A percentile compares a stretch with the other conserved stretches of the same genome.
These are phyloP conservation scores for Magnusiomyces tetraspermus DNA, from an alignment of 1,139 yeast genomes.

Conservation along the genomic window DNA sequence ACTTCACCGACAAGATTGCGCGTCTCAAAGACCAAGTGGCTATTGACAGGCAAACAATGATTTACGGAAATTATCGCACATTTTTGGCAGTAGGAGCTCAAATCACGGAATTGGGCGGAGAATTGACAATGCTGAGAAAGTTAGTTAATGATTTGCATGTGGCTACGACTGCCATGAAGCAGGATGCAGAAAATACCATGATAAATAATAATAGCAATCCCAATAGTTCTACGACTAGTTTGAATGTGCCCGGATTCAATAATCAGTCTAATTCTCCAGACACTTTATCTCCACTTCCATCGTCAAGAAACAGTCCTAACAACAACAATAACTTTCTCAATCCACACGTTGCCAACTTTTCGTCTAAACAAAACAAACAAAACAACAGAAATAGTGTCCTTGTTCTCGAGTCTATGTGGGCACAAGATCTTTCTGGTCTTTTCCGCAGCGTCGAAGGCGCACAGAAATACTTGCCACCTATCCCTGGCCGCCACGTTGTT, in stretches of 20 bases:
- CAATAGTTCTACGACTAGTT: not conserved
- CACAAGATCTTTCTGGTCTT: slow-evolving; percentile 56
- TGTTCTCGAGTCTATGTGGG: slow-evolving; percentile 75
- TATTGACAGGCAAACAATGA: slow-evolving; percentile 54
- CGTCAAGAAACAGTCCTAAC: not conserved
- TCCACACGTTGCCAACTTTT: not conserved
- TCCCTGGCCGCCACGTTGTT: slow-evolving; percentile 74
- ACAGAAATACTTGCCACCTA: slow-evolving; percentile 64
- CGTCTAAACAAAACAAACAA: slow-evolving; percentile 12
- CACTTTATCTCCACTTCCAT: not conserved
- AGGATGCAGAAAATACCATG: slow-evolving; percentile 45
- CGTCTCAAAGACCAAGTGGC: slow-evolving; percentile 47
- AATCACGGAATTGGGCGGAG: slow-evolving; percentile 52
- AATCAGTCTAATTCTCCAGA: not conserved
- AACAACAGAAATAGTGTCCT: slow-evolving; percentile 59
- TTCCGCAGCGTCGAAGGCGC: slow-evolving; percentile 88
- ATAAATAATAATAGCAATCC: slow-evolving; percentile 19
- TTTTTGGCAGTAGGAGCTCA: slow-evolving; percentile 61
- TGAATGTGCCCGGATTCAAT: not conserved
- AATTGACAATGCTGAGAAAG: slow-evolving; percentile 51
- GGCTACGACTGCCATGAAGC: slow-evolving; percentile 56
- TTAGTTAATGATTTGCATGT: slow-evolving; percentile 54
- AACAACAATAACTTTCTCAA: not conserved
- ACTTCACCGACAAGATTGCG: slow-evolving; percentile 50
- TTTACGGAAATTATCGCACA: slow-evolving; percentile 64